These are phyloP conservation scores for Aegilops longissima DNA, from an alignment of 176 grass and related monocot species.

Conservation along the genomic window DNA sequence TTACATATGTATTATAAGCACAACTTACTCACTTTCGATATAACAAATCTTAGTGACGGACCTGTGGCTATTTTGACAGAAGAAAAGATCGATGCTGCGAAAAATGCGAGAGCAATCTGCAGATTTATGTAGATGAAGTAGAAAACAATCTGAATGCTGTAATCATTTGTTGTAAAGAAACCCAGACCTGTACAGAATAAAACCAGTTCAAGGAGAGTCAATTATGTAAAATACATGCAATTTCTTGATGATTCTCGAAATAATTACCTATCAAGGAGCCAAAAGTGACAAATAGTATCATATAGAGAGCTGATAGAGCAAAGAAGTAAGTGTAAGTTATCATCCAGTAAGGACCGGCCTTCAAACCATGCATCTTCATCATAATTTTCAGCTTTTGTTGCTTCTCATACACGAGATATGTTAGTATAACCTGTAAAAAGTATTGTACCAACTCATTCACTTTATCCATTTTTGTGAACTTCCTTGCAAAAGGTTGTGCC, in stretches of 20 bases:
- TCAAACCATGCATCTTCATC: slow-evolving; percentile 91
- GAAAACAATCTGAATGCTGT: slow-evolving; percentile 54
- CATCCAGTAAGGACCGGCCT: slow-evolving; percentile 64
- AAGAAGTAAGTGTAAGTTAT: slow-evolving; percentile 79
- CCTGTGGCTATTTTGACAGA: slow-evolving; percentile 62
- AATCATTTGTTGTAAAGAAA: slow-evolving; percentile 67
- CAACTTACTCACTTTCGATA: not conserved
- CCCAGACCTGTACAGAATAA: slow-evolving; percentile 51
- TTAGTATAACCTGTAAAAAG: slow-evolving; percentile 45
- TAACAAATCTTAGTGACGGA: not conserved
- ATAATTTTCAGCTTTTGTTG: slow-evolving; percentile 81
- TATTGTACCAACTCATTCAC: not conserved
- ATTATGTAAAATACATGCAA: not conserved
- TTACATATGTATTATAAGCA: not conserved
- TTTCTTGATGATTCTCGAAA: not conserved
- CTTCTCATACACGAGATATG: slow-evolving; percentile 58
- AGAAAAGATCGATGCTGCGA: slow-evolving; percentile 55
- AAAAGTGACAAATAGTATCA: slow-evolving; percentile 59
- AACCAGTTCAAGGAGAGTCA: not conserved
- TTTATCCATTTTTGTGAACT: not conserved
- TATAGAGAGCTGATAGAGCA: slow-evolving; percentile 64
- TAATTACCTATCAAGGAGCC: slow-evolving; percentile 76
- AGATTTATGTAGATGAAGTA: slow-evolving; percentile 76
- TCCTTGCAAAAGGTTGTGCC: not conserved
- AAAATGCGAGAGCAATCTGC: slow-evolving; percentile 70